A percentile compares a stretch with the other conserved stretches of the same genome.
phyloP scores from a whole-genome alignment of 768 basidiomycete species.

The Leccinum disarticulatum region DNA sequence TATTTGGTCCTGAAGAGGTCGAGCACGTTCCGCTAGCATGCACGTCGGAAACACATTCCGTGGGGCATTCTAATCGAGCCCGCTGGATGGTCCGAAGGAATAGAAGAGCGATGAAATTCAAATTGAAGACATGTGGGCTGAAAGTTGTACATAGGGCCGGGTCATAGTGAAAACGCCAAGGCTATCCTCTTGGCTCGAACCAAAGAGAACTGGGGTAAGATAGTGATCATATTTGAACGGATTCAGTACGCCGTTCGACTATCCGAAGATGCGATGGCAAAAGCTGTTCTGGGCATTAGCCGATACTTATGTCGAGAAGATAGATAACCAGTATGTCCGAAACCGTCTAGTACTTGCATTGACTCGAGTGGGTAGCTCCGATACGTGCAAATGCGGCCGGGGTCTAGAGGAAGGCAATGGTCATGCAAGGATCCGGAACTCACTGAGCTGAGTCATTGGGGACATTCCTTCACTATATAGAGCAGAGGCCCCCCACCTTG shows the following conservation, averaged over 20 bases:
- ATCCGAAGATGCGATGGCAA: slow-evolving; percentile 6
- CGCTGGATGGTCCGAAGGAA: slow-evolving; percentile 1
- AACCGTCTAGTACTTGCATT: slow-evolving; percentile 1
- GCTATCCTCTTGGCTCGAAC: neutral
- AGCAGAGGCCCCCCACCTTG: neutral
- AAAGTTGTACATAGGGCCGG: neutral
- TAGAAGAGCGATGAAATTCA: slow-evolving; percentile 3
- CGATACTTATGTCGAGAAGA: neutral
- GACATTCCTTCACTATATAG: slow-evolving; percentile 7
- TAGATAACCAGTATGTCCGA: slow-evolving; percentile 1
- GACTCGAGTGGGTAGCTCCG: slow-evolving; percentile 1
- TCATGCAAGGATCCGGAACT: slow-evolving; percentile 15
- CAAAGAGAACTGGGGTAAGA: neutral
- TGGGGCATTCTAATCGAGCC: neutral
- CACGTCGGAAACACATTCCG: neutral
- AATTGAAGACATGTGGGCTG: slow-evolving; percentile 8
- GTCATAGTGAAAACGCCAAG: neutral
- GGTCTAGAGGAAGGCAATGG: neutral
- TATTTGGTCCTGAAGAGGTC: neutral
- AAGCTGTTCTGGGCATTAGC: slow-evolving; percentile 4
- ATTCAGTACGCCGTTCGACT: neutral
- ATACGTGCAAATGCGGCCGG: neutral
- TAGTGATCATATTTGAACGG: neutral
- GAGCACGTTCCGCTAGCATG: slow-evolving; percentile 2
- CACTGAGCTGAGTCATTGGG: slow-evolving; percentile 2